A percentile compares a stretch with the other conserved stretches of the same genome.
Conservation (phyloP, 75 land plant genomes). For the Adiantum capillusveneris region DNA sequence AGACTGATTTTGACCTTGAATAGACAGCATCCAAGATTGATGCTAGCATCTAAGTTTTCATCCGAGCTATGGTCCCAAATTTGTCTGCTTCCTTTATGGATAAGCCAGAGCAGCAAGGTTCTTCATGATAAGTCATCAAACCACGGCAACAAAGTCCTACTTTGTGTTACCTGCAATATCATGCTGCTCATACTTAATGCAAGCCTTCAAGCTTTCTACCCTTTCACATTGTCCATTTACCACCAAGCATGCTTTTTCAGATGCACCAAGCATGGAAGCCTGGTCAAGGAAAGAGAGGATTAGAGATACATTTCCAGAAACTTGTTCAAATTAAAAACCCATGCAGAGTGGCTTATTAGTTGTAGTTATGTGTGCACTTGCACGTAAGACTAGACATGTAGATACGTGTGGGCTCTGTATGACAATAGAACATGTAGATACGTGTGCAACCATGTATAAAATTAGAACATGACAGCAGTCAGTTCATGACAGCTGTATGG, state of each 20-base stretch:
- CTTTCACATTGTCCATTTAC: constrained; percentile 12
- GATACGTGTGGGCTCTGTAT: no score
- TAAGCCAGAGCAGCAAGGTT: not conserved
- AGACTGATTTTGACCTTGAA: constrained; percentile 31
- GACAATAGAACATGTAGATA: no score
- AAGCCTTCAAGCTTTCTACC: constrained; percentile 19
- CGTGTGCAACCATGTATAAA: no score
- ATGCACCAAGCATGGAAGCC: constrained; percentile 29
- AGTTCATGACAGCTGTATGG: no score
- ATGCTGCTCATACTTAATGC: constrained; percentile 23
- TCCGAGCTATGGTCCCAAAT: constrained; percentile 19
- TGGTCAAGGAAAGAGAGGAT: constrained; percentile 3
- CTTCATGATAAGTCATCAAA: not conserved
- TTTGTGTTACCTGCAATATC: constrained; percentile 18
- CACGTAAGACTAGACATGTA: no score
- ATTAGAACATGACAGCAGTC: no score
- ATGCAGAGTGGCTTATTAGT: no score
- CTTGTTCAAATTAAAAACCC: no score
- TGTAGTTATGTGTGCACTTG: no score
- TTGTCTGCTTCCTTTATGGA: constrained; percentile 16
- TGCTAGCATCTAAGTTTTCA: constrained; percentile 19
- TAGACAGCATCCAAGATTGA: constrained; percentile 36
- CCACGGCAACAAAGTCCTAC: not conserved
- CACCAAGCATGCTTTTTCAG: constrained; percentile 16
- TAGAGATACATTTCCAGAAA: no score